phyloP scores from a whole-genome alignment of 2,329 filamentous ascomycete genomes.

The Blastomyces silverae region DNA sequence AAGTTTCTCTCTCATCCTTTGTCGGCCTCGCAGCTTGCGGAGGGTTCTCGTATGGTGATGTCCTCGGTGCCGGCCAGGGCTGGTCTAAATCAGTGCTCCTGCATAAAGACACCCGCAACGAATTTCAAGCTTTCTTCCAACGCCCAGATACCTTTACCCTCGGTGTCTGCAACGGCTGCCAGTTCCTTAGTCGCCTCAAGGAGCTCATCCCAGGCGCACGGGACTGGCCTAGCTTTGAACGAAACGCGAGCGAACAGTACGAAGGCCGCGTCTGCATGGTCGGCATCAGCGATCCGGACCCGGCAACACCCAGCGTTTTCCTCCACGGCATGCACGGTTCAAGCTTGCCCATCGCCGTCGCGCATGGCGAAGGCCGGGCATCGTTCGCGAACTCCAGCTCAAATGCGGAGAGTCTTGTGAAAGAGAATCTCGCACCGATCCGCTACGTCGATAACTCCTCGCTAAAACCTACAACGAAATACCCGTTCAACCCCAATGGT shows the following conservation, averaged over 20 bases:
- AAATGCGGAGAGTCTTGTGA: conserved; percentile 48
- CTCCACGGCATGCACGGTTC: conserved; percentile 80
- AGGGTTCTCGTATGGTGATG: conserved; percentile 91
- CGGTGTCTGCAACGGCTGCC: conserved; percentile 95
- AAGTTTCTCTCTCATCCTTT: conserved; percentile 73
- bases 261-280: conserved; percentile 85
- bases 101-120: conserved; percentile 65
- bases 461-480: conserved; percentile 63
- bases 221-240: conserved; percentile 78
- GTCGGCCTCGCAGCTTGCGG: conserved; percentile 89
- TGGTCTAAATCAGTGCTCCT: conserved; percentile 93
- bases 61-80: conserved; percentile 88
- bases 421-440: conserved; percentile 64
- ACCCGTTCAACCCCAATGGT: conserved; percentile 87
- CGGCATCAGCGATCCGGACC: conserved; percentile 59
- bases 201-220: conserved; percentile 76
- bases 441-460: conserved; percentile 80
- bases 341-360: conserved; percentile 75
- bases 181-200: conserved; percentile 80
- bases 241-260: conserved; percentile 81
- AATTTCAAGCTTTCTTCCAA: conserved; percentile 80
- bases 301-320: conserved; percentile 64
- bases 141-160: conserved; percentile 84
- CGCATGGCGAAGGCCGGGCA: conserved; percentile 86
- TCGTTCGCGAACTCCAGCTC: conserved; percentile 52